phyloP scores from a whole-genome alignment of 768 basidiomycete genomes.

The Phanerochaete carnosa region DNA sequence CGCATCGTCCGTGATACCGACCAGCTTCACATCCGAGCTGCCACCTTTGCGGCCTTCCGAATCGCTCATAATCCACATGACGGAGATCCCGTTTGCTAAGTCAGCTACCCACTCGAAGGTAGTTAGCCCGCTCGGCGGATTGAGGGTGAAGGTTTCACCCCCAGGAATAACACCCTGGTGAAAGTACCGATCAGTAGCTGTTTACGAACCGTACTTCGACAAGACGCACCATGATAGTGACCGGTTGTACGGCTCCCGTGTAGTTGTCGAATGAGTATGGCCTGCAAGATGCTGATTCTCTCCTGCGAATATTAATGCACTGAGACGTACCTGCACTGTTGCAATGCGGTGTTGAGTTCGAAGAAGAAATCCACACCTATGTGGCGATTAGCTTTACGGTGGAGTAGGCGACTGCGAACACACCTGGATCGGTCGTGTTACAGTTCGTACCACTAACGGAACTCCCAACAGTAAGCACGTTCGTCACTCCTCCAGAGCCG shows the following conservation, averaged over 20 bases:
- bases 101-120: slow-evolving; percentile 24
- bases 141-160: slow-evolving; percentile 19
- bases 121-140: slow-evolving; percentile 19
- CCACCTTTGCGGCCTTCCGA: slow-evolving; percentile 25
- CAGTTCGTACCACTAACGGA: slow-evolving; percentile 43
- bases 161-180: slow-evolving; percentile 24
- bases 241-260: slow-evolving; percentile 22
- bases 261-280: slow-evolving; percentile 19
- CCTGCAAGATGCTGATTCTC: slow-evolving; percentile 5
- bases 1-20: slow-evolving; percentile 18
- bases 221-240: slow-evolving; percentile 21
- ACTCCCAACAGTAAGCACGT: slow-evolving; percentile 44
- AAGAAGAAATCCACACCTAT: slow-evolving; percentile 44
- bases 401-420: neutral
- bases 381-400: neutral
- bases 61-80: slow-evolving; percentile 24
- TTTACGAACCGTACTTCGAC: neutral
- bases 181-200: neutral
- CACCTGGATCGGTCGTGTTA: slow-evolving; percentile 43
- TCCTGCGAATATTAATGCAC: neutral
- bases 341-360: slow-evolving; percentile 46
- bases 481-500: slow-evolving; percentile 58
- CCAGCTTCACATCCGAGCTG: slow-evolving; percentile 16
- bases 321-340: slow-evolving; percentile 55
- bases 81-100: slow-evolving; percentile 15